These are phyloP conservation scores for Flaveria linearis DNA, from an alignment of 129 eudicot genomes.

Conservation along the genomic window DNA sequence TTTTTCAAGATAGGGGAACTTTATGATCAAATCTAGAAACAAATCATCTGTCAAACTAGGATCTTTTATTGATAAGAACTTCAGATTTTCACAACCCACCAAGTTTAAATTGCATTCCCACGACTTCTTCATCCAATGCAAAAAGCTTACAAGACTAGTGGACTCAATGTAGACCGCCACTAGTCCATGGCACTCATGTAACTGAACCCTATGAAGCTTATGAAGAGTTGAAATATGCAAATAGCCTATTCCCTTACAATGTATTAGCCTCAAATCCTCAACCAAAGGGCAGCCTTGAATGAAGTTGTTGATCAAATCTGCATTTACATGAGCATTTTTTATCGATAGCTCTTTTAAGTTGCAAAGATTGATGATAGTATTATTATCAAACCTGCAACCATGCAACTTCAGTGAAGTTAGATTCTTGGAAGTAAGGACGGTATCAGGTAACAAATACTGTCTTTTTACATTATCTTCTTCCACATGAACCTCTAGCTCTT, in stretches of 20 bases:
- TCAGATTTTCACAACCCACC: conserved; percentile 44
- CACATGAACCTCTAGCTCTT: conserved; percentile 52
- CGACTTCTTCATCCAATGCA: conserved; percentile 35
- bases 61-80: conserved; percentile 42
- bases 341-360: conserved; percentile 45
- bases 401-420: conserved; percentile 49
- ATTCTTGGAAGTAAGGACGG: conserved; percentile 27
- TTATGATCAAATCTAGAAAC: conserved; percentile 35
- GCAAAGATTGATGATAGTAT: conserved; percentile 25
- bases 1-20: conserved; percentile 45
- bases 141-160: conserved; percentile 47
- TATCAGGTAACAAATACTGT: conserved; percentile 32
- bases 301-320: conserved; percentile 35
- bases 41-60: conserved; percentile 37
- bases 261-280: conserved; percentile 59
- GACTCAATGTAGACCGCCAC: conserved; percentile 34
- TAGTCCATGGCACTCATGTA: conserved; percentile 51
- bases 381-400: conserved; percentile 35
- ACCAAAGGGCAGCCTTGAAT: conserved; percentile 44
- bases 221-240: conserved; percentile 35
- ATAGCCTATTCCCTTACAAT: conserved; percentile 33
- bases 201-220: conserved; percentile 48
- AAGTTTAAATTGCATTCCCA: conserved; percentile 35
- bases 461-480: conserved; percentile 13
- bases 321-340: conserved; percentile 33